Percentiles rank a stretch among this genome's conserved stretches.
Conservation (phyloP, 768 basidiomycete species). For the Mycena vulgaris region DNA sequence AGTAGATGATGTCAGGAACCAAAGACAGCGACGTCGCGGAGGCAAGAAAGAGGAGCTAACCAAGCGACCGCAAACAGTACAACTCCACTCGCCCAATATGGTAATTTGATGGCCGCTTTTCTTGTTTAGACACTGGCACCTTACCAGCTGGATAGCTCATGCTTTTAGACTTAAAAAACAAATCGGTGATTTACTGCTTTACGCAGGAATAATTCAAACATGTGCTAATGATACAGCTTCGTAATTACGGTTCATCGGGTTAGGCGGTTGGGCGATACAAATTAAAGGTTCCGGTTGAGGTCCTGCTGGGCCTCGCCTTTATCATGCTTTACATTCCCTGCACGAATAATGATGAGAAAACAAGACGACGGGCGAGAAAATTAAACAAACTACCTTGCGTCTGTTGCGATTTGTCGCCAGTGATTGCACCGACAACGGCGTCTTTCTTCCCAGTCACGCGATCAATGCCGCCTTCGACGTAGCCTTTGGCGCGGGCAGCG, state of each 20-base stretch:
- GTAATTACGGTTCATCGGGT: background rate
- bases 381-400: slow-evolving; percentile 49
- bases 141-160: too few relatives aligned
- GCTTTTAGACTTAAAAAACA: too few relatives aligned
- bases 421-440: slow-evolving; percentile 66
- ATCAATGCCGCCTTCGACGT: slow-evolving; percentile 63
- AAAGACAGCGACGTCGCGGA: too few relatives aligned
- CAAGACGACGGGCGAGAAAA: background rate
- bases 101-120: background rate
- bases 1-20: too few relatives aligned
- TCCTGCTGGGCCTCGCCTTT: slow-evolving; percentile 28
- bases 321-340: slow-evolving; percentile 27
- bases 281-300: slow-evolving; percentile 1
- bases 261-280: background rate
- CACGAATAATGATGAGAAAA: background rate
- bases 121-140: too few relatives aligned
- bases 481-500: slow-evolving; percentile 65
- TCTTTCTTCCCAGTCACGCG: slow-evolving; percentile 66
- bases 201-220: background rate
- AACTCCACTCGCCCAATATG: background rate
- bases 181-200: background rate
- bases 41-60: background rate
- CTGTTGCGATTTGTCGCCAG: slow-evolving; percentile 68
- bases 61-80: background rate
- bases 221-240: slow-evolving; percentile 6